These are phyloP conservation scores for Tylopilus plumbeoviolaceoides DNA, from an alignment of 768 basidiomycete species.

Conservation along the genomic window DNA sequence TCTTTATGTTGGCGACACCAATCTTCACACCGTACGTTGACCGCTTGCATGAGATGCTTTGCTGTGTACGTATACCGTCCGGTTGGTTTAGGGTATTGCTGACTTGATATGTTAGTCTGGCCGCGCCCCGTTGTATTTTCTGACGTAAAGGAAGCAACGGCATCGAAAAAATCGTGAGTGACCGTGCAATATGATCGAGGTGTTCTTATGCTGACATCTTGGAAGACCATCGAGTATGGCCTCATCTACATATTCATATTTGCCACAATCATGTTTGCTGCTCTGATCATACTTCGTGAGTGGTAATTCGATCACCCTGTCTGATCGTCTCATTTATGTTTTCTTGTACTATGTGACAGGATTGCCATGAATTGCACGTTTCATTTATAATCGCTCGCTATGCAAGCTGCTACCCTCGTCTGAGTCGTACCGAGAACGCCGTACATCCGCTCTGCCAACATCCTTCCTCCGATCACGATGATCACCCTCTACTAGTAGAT, in stretches of 20 bases:
- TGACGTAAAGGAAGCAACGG: conserved; percentile 86
- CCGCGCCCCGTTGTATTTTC: conserved; percentile 83
- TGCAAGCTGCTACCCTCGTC: too few relatives aligned
- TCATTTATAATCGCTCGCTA: too few relatives aligned
- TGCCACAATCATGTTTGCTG: conserved; percentile 65
- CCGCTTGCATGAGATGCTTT: conserved; percentile 79
- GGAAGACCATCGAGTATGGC: conserved; percentile 81
- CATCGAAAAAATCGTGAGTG: conserved; percentile 72
- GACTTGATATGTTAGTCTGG: conserved; percentile 63
- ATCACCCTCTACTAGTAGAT: too few relatives aligned
- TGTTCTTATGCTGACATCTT: conserved; percentile 5
- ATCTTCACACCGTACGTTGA: conserved; percentile 90
- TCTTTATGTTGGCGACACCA: conserved; percentile 89
- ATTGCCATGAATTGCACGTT: conserved; percentile 56
- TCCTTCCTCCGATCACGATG: too few relatives aligned
- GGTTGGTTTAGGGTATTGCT: conserved; percentile 7
- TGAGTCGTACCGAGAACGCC: too few relatives aligned
- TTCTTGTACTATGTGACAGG: conserved; percentile 47
- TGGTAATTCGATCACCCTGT: conserved; percentile 13
- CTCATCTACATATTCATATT: conserved; percentile 63
- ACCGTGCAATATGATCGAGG: background rate
- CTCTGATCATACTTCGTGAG: conserved; percentile 77
- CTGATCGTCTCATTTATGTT: conserved; percentile 2
- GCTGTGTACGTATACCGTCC: conserved; percentile 54
- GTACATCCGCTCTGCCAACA: too few relatives aligned